Evolutionary conservation across 768 basidiomycete species (phyloP).

Genomic region (Dacryopinax primogenitus): DNA sequence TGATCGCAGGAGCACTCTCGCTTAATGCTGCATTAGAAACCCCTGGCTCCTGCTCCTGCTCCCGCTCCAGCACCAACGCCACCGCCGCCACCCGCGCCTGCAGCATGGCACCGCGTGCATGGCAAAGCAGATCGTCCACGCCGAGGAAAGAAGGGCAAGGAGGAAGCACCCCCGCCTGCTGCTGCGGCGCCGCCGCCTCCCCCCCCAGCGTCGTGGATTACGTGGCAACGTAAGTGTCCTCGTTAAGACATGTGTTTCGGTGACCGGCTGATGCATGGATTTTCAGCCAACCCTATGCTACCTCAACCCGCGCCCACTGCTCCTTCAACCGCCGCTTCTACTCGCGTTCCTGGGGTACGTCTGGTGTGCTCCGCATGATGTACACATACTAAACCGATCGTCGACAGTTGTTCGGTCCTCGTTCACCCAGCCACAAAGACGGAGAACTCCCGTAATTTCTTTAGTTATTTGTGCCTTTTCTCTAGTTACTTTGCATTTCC

Average conservation of each 20-base stretch:
- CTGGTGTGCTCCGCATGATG: neutral
- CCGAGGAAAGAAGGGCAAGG: slow-evolving; percentile 37
- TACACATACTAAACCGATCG: neutral
- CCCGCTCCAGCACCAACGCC: slow-evolving; percentile 39
- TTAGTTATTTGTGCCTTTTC: neutral
- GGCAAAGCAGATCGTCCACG: slow-evolving; percentile 50
- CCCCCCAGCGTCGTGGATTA: slow-evolving; percentile 29
- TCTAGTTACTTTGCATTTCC: neutral
- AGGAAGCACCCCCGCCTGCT: slow-evolving; percentile 27
- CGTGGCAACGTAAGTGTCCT: slow-evolving; percentile 34
- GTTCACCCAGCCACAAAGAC: slow-evolving; percentile 35
- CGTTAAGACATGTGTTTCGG: neutral
- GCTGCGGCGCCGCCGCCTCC: slow-evolving; percentile 15
- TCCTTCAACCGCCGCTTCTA: slow-evolving; percentile 49
- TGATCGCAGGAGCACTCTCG: too few species aligned
- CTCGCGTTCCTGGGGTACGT: slow-evolving; percentile 37
- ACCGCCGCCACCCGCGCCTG: slow-evolving; percentile 27
- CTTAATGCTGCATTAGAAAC: slow-evolving; percentile 7
- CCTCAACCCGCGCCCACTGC: slow-evolving; percentile 50
- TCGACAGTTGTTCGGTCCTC: slow-evolving; percentile 51
- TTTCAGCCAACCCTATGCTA: slow-evolving; percentile 44
- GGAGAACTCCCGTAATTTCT: neutral
- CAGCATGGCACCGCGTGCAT: slow-evolving; percentile 38
- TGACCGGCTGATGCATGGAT: neutral
- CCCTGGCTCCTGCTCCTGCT: slow-evolving; percentile 12